Percentiles rank a stretch among this genome's conserved stretches.
phyloP scores from a whole-genome alignment of 2,329 filamentous ascomycete genomes.

The Diaporthe australafricana region DNA sequence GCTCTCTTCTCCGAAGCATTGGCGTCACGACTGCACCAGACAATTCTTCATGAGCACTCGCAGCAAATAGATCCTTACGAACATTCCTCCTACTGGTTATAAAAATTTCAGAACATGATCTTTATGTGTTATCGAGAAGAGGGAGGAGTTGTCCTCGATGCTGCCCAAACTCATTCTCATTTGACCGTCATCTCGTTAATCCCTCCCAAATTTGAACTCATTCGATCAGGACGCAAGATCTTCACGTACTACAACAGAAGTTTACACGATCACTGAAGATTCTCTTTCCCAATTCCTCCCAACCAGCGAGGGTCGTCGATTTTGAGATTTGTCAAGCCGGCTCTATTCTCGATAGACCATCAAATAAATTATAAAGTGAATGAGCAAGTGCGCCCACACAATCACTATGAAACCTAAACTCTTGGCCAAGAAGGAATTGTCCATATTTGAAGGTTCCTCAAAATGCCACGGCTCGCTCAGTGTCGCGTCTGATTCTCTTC shows the following conservation, averaged over 20 bases:
- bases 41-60: not conserved
- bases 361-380: not conserved
- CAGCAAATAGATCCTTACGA: not conserved
- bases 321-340: not conserved
- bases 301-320: no score
- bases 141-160: not conserved
- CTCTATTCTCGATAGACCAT: not conserved
- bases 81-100: not conserved
- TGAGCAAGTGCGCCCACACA: no score
- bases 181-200: not conserved
- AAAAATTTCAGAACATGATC: not conserved
- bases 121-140: not conserved
- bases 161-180: not conserved
- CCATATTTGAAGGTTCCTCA: constrained; percentile 69
- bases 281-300: no score
- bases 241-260: not conserved
- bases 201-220: not conserved
- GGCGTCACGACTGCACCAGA: not conserved
- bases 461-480: constrained; percentile 84
- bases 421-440: constrained; percentile 53
- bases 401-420: no score
- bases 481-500: constrained; percentile 60
- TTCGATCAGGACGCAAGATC: not conserved
- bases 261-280: no score
- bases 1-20: not conserved